These are phyloP conservation scores for Byssochlamys sp. DNA, from an alignment of 2,329 filamentous ascomycete genomes.

Conservation along the genomic window DNA sequence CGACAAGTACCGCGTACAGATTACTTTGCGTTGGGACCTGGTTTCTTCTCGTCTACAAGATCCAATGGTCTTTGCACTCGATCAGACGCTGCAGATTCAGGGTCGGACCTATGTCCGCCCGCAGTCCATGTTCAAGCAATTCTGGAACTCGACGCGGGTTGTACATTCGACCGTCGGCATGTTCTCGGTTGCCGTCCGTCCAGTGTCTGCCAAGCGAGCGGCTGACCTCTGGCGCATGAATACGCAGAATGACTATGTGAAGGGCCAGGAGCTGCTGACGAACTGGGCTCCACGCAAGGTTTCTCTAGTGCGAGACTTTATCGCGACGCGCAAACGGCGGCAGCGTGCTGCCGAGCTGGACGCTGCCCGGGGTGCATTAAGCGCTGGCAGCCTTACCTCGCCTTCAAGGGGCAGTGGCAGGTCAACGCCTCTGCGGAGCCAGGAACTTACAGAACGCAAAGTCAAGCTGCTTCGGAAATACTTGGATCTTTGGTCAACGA, in stretches of 20 bases:
- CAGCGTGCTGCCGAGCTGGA: constrained; percentile 71
- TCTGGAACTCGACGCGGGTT: constrained; percentile 77
- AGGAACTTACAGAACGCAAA: constrained; percentile 29
- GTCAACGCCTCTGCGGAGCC: constrained; percentile 26
- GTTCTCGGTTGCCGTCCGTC: constrained; percentile 77
- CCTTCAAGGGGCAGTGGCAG: constrained; percentile 24
- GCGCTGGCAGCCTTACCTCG: constrained; percentile 30
- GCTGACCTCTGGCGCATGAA: constrained; percentile 95
- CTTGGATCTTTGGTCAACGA: constrained; percentile 34
- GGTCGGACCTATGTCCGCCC: constrained; percentile 76
- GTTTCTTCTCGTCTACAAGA: constrained; percentile 73
- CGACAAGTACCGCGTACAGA: constrained; percentile 86
- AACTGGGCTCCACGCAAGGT: constrained; percentile 85
- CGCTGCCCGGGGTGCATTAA: constrained; percentile 41
- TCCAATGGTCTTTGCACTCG: constrained; percentile 76
- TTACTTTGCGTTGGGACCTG: constrained; percentile 79
- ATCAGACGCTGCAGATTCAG: constrained; percentile 72
- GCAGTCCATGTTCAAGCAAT: constrained; percentile 72
- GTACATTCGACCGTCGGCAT: constrained; percentile 79
- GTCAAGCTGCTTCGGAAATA: constrained; percentile 33
- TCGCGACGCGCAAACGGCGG: constrained; percentile 63
- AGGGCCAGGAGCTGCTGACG: constrained; percentile 78
- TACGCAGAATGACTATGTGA: constrained; percentile 88
- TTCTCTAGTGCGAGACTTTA: constrained; percentile 80
- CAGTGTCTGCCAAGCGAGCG: constrained; percentile 79